phyloP scores from a whole-genome alignment of 148 eudicot species.

The Salicornia ramosissima region DNA sequence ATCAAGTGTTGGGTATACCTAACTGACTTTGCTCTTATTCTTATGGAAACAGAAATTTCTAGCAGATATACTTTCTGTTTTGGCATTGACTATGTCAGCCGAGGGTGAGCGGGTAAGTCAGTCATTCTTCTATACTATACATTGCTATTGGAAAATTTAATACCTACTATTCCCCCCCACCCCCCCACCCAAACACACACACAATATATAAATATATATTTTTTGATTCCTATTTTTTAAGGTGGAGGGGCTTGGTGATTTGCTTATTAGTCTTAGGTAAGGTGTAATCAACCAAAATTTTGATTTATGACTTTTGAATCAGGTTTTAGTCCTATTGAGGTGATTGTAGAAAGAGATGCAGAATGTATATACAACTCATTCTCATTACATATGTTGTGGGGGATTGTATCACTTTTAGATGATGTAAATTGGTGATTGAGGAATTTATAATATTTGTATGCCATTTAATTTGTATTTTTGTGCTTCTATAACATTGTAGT shows the following conservation, averaged over 20 bases:
- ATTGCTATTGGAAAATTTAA: not conserved
- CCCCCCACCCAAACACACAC: too few species aligned
- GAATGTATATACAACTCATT: not conserved
- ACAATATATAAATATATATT: too few species aligned
- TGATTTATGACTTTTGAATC: not conserved
- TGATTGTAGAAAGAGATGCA: not conserved
- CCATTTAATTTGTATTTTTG: not conserved
- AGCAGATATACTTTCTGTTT: slow-evolving; percentile 90
- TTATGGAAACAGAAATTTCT: slow-evolving; percentile 54
- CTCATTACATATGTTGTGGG: not conserved
- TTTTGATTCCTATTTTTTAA: not conserved
- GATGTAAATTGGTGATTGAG: not conserved
- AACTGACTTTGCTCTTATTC: slow-evolving; percentile 12
- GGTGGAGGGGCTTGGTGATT: not conserved
- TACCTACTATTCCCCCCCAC: too few species aligned
- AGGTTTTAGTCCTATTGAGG: not conserved
- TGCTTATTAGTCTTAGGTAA: not conserved
- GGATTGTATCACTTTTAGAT: not conserved
- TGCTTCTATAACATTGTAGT: too few species aligned
- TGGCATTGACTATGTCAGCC: slow-evolving; percentile 96
- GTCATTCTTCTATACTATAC: not conserved
- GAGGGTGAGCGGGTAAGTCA: slow-evolving; percentile 86
- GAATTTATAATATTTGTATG: not conserved
- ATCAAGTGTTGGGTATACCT: not conserved
- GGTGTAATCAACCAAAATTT: not conserved